Base-by-base conservation (phyloP, 352 stramenopile species). In the Pythium vanterpoolii region DNA sequence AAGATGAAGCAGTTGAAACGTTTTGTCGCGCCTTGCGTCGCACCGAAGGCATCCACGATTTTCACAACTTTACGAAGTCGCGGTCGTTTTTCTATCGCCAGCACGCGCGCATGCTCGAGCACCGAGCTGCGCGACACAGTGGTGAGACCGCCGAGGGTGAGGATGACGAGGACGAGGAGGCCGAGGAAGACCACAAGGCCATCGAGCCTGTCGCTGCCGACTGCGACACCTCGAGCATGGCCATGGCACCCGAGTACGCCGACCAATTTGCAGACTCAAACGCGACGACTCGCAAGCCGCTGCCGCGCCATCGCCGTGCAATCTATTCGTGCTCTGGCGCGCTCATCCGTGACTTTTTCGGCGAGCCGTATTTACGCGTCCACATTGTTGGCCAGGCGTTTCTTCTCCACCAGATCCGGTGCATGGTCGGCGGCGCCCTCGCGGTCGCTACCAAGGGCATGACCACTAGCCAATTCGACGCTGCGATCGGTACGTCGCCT, bases 11-110 rank as follows among this genome's bases (percentile, higher is more conserved):
- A 4, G 57, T 83, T 0, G 61, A 72, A 0, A 62, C 76, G 42
- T 86, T 91, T 62, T 84, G 67, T 21, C 60, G 59, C 7, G 69
- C 76, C 1, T 57, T 94, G 16, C 70, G 77, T 8, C 66, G 68
- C 19, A 96, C 93, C 56, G 78, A 95, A 71, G 89, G 89, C 47
- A 91, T 92, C 50, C 79, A 95, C 56, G 86, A 92, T 60, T 97
- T 96, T 51, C 89, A 97, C 81, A 97, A 97, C 60, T 97, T 95
- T 53, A 96, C 87, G 39, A 93, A 91, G 47, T 83, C 81, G 16
- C 74, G 82, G 2, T 79, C 79, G 11, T 78, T 79, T 40, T 93
- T 91, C 61, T 93, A 93, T 65, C 88, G 88, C 33, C 50, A 77
- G 30, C 76, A 89, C 23, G 81, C 72, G 5, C 60, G 56, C 16